Base-by-base conservation (phyloP, 2,329 filamentous ascomycete species). In the Orbilia oligospora region DNA sequence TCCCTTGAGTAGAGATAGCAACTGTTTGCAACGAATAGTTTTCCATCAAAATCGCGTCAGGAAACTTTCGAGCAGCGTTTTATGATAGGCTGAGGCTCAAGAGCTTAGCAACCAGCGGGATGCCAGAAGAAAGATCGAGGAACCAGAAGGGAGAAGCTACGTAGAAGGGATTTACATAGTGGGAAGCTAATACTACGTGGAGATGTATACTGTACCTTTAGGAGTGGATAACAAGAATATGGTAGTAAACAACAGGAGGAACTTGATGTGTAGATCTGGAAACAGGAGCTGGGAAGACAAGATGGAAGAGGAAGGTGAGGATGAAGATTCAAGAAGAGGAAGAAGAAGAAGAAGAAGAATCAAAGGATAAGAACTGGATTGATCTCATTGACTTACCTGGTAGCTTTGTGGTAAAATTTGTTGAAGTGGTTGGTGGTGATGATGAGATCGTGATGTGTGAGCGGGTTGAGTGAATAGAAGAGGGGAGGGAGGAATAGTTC, bases 361-460 rank as follows among this genome's bases (percentile, higher is more conserved):
- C 9, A 16, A 41, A 3, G 5, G 38, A 41, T 41, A 16, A 41
- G 38, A n/a, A 41, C 38, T 58, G 20, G 8, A 20, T 36, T 20
- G 10, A 12, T 36, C 33, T 38, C 12, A 22, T 22, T n/a, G 3
- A 55, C 53, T 58, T 58, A 58, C 53, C 22, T 58, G 53, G 9
- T 38, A 58, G 53, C 41, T 8, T 41, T 38, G 33, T 38, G 30
- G 8, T 41, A 14, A 38, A 9, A 6, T 38, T 38, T 41, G 38
- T 41, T 2, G 12, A 16, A 41, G 18, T n/a, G 2, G 9, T 38
- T 58, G 53, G 33, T 58, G n/a, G 33, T 58, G 16, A 58, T 55
- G 51, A 36, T 53, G 51, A 27, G 53, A 58, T 38, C 9, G 33
- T 41, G 53, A 58, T 58, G 18, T 33, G 53, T 22, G 27, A n/a